These are phyloP conservation scores for Paraphoma sp. DNA, from an alignment of 2,329 filamentous ascomycete genomes.

Conservation along the genomic window DNA sequence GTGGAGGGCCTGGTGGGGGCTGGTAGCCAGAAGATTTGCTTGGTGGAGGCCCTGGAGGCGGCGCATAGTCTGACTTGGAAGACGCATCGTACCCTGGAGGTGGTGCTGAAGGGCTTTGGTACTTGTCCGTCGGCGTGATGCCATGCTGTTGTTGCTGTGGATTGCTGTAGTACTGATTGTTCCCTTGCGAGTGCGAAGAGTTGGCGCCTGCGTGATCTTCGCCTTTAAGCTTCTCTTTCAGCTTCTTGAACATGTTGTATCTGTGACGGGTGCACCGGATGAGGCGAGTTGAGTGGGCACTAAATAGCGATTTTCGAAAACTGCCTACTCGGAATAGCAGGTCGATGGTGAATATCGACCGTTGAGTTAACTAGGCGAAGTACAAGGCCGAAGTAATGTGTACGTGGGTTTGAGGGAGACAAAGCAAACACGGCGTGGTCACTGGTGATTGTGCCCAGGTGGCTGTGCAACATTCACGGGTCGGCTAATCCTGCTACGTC, in stretches of 20 bases:
- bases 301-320: too few species aligned
- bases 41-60: slow-evolving; percentile 29
- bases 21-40: slow-evolving; percentile 20
- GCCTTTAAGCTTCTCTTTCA: slow-evolving; percentile 43
- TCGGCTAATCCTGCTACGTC: background rate
- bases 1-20: slow-evolving; percentile 27
- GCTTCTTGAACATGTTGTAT: slow-evolving; percentile 42
- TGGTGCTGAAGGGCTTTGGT: slow-evolving; percentile 37
- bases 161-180: slow-evolving; percentile 32
- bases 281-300: background rate
- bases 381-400: too few species aligned
- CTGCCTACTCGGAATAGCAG: too few species aligned
- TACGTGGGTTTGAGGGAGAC: background rate
- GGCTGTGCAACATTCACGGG: background rate
- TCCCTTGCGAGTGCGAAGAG: slow-evolving; percentile 27
- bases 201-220: slow-evolving; percentile 28
- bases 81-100: slow-evolving; percentile 30
- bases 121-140: slow-evolving; percentile 28
- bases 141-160: slow-evolving; percentile 22
- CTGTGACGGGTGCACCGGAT: too few species aligned
- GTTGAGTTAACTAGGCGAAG: too few species aligned
- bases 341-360: too few species aligned
- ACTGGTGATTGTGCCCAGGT: background rate
- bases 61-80: slow-evolving; percentile 23
- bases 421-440: background rate